A percentile compares a stretch with the other conserved stretches of the same genome.
Evolutionary conservation across 2,329 filamentous ascomycete genomes (phyloP).

Genomic region (Microcera coccophila): DNA sequence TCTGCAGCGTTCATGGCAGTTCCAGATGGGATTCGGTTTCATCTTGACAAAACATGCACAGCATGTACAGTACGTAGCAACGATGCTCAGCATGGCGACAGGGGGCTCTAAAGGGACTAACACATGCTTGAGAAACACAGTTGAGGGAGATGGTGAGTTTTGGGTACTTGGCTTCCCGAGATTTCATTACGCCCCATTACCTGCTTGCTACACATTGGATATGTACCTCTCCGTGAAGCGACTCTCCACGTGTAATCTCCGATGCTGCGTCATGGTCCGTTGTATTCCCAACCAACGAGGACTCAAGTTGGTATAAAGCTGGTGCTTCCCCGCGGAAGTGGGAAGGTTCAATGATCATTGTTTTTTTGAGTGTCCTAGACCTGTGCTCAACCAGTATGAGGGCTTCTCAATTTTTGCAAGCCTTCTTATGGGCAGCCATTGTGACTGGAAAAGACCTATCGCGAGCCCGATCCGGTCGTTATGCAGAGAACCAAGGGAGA

Average conservation of each 20-base stretch:
- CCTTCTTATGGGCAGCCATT: conserved; percentile 9
- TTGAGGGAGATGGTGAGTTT: conserved; percentile 7
- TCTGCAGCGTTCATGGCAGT: too few species aligned
- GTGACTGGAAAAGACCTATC: conserved; percentile 8
- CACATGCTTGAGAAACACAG: conserved; percentile 1
- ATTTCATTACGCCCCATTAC: not conserved
- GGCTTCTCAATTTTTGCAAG: conserved; percentile 11
- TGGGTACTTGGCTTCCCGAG: conserved; percentile 11
- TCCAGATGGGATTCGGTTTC: too few species aligned
- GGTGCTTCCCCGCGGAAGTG: not conserved
- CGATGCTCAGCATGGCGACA: too few species aligned
- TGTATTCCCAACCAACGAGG: not conserved
- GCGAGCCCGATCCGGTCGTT: conserved; percentile 1
- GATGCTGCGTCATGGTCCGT: conserved; percentile 8
- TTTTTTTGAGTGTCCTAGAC: not conserved
- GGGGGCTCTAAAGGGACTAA: too few species aligned
- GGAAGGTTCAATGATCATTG: not conserved
- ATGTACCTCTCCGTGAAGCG: conserved; percentile 19
- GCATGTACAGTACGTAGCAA: too few species aligned
- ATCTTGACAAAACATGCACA: too few species aligned
- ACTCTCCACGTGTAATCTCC: conserved; percentile 19
- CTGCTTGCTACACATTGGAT: conserved; percentile 12
- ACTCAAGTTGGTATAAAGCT: not conserved
- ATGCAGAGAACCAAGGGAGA: conserved; percentile 1
- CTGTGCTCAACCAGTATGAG: conserved; percentile 14